Evolutionary conservation across 495 filamentous ascomycete genomes (phyloP).

Genomic region (Talaromyces nanjingensis): DNA sequence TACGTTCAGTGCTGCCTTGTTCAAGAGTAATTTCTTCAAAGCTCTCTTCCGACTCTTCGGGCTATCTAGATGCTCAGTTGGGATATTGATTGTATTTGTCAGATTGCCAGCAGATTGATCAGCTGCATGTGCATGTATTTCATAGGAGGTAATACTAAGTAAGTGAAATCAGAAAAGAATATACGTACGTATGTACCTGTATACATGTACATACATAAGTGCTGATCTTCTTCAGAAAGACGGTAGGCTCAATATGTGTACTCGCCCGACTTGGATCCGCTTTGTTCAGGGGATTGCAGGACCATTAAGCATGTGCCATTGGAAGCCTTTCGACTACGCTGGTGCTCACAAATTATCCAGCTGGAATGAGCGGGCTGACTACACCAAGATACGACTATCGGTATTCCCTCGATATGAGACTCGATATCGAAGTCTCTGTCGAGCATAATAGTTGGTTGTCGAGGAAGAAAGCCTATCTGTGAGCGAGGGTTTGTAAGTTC

Average conservation of each 20-base stretch:
- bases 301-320: not conserved
- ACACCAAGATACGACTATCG: not conserved
- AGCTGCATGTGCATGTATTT: not conserved
- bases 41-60: no score
- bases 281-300: not conserved
- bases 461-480: not conserved
- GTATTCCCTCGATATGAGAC: not conserved
- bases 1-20: not conserved
- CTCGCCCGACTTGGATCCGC: not conserved
- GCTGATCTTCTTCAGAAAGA: not conserved
- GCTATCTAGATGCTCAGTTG: not conserved
- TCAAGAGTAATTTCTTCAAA: not conserved
- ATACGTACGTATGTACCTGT: not conserved
- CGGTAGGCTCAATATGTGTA: not conserved
- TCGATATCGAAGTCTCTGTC: not conserved
- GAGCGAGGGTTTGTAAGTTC: not conserved
- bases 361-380: not conserved
- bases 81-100: not conserved
- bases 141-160: not conserved
- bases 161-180: not conserved
- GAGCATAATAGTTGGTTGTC: not conserved
- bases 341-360: not conserved
- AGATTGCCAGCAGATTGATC: not conserved
- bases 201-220: not conserved
- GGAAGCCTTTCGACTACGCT: not conserved